phyloP scores from a whole-genome alignment of 805 yeast species.

The Metschnikowia henanensis region DNA sequence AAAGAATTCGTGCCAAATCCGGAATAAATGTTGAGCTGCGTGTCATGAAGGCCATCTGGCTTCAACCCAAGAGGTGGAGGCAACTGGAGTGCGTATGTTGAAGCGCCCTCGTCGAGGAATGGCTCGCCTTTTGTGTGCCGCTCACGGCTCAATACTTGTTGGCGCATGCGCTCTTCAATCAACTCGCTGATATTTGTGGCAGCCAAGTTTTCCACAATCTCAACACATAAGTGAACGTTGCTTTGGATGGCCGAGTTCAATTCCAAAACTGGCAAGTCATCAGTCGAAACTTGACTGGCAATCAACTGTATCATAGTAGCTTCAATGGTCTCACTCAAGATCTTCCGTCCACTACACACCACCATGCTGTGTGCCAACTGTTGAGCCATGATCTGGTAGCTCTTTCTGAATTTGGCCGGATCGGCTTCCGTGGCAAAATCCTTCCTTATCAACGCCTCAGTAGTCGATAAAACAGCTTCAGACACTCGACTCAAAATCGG shows the following conservation, averaged over 20 bases:
- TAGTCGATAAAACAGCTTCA: constrained; percentile 83
- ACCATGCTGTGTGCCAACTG: constrained; percentile 82
- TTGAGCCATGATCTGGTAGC: constrained; percentile 81
- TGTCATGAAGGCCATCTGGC: constrained; percentile 70
- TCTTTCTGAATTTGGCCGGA: constrained; percentile 69
- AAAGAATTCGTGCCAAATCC: constrained; percentile 44
- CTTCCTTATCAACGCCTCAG: constrained; percentile 78
- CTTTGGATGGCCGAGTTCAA: constrained; percentile 72
- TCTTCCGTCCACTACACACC: constrained; percentile 83
- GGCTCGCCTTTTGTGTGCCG: constrained; percentile 66
- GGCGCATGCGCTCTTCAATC: constrained; percentile 76
- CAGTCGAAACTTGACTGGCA: constrained; percentile 43
- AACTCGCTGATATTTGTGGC: constrained; percentile 83
- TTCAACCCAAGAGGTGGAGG: constrained; percentile 89
- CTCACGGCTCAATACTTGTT: constrained; percentile 69
- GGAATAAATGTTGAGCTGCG: constrained; percentile 79
- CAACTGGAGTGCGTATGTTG: constrained; percentile 68
- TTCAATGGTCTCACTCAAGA: constrained; percentile 76
- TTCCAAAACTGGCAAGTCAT: constrained; percentile 59
- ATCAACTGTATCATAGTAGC: constrained; percentile 54
- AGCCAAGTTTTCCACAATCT: constrained; percentile 83
- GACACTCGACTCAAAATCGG: constrained; percentile 91
- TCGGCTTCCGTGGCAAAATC: constrained; percentile 93
- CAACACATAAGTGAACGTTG: constrained; percentile 77
- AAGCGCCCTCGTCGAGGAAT: constrained; percentile 64